phyloP scores from a whole-genome alignment of 176 grass and related monocot genomes.

The Musa acuminata region DNA sequence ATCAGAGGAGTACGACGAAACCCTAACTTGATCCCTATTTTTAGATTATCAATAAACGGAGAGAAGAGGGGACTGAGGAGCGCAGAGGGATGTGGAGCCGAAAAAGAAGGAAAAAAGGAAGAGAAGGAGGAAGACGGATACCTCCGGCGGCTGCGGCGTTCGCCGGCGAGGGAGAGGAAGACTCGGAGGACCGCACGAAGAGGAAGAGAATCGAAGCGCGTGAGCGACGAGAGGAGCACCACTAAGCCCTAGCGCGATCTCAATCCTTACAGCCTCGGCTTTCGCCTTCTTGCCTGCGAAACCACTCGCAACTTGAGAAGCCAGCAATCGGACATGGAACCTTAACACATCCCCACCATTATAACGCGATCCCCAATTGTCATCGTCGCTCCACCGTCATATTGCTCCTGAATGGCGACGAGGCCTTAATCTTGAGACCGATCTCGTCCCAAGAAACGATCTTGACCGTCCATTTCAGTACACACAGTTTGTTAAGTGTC shows the following conservation, averaged over 20 bases:
- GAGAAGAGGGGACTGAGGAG: neutral
- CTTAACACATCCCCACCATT: no score
- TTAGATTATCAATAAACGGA: neutral
- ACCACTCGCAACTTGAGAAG: neutral
- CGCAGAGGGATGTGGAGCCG: neutral
- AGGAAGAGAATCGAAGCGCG: neutral
- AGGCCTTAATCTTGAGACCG: no score
- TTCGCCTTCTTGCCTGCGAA: neutral
- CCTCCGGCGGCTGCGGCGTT: neutral
- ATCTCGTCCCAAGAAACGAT: no score
- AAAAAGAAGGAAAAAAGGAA: neutral
- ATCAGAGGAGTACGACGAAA: neutral
- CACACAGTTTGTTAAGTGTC: no score
- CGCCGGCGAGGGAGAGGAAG: neutral
- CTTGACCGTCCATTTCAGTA: no score
- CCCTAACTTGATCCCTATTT: constrained; percentile 1
- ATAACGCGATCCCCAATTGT: no score
- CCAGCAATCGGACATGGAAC: no score
- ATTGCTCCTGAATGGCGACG: no score
- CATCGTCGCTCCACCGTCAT: no score
- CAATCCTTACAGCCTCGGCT: neutral
- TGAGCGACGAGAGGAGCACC: no score
- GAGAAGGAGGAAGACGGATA: neutral
- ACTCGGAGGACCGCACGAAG: neutral
- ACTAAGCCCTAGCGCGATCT: neutral